Conservation (phyloP, 2,329 filamentous ascomycete species). For the Blastomyces gilchristii region DNA sequence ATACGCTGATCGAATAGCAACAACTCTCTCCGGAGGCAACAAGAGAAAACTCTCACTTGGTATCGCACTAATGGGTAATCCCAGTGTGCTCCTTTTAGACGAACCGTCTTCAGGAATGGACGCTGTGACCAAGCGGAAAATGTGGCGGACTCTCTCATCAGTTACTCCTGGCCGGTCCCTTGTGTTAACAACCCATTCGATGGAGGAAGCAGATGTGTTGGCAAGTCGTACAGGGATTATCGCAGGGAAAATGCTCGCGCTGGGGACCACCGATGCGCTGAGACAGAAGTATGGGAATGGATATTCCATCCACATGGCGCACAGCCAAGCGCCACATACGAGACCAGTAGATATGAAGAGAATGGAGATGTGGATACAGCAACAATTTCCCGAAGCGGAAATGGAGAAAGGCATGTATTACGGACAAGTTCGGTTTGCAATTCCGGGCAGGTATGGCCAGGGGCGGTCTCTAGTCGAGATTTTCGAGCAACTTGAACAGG, state of each 20-base stretch:
- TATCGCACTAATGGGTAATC: slow-evolving; percentile 88
- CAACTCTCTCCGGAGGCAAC: slow-evolving; percentile 76
- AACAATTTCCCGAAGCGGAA: slow-evolving; percentile 52
- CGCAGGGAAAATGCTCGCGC: slow-evolving; percentile 71
- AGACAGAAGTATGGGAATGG: slow-evolving; percentile 65
- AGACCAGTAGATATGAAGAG: slow-evolving; percentile 54
- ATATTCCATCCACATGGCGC: slow-evolving; percentile 73
- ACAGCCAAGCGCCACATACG: slow-evolving; percentile 63
- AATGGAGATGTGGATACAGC: slow-evolving; percentile 56
- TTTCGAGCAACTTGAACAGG: slow-evolving; percentile 62
- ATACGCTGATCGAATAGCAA: slow-evolving; percentile 65
- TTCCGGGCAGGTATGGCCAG: slow-evolving; percentile 32
- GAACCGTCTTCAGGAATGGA: slow-evolving; percentile 86
- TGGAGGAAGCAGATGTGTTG: slow-evolving; percentile 90
- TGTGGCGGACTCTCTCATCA: slow-evolving; percentile 76
- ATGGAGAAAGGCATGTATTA: slow-evolving; percentile 69
- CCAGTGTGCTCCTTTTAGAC: slow-evolving; percentile 74
- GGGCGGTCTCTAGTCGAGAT: slow-evolving; percentile 41
- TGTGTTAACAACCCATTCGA: slow-evolving; percentile 81
- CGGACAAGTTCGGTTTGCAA: slow-evolving; percentile 76
- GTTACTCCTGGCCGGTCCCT: slow-evolving; percentile 70
- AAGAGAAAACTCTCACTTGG: slow-evolving; percentile 85
- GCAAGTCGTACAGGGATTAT: slow-evolving; percentile 78
- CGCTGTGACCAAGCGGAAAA: slow-evolving; percentile 77
- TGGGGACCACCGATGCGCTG: slow-evolving; percentile 64